Percentiles rank a stretch among this genome's conserved stretches.
These are phyloP conservation scores for Verticillium zaregamsianum DNA, from an alignment of 2,329 filamentous ascomycete genomes.

Conservation along the genomic window DNA sequence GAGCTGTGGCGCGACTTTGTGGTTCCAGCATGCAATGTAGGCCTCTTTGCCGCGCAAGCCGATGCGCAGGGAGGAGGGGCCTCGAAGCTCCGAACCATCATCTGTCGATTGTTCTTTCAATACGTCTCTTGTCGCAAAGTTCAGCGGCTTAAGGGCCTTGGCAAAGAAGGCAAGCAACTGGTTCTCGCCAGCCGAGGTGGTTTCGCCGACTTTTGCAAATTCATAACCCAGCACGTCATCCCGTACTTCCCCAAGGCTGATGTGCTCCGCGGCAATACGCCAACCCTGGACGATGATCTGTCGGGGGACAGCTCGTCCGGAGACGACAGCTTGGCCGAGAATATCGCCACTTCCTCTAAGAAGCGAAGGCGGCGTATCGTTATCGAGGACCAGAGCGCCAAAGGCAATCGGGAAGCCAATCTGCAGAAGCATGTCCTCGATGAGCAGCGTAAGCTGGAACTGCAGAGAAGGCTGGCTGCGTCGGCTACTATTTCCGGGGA, in stretches of 20 bases:
- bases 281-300: background rate
- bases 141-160: conserved; percentile 12
- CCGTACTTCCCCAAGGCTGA: conserved; percentile 8
- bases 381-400: conserved; percentile 41
- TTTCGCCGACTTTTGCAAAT: conserved; percentile 24
- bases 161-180: conserved; percentile 13
- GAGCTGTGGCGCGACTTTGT: conserved; percentile 24
- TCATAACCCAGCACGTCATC: conserved; percentile 15
- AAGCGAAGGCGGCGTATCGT: conserved; percentile 42
- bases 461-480: conserved; percentile 40
- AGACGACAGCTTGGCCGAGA: conserved; percentile 6
- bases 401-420: conserved; percentile 52
- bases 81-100: background rate
- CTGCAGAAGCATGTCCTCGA: conserved; percentile 37
- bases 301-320: conserved; percentile 13
- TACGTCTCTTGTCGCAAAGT: background rate
- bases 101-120: conserved; percentile 10
- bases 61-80: background rate
- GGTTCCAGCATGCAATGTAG: background rate
- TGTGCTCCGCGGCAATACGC: background rate
- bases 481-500: conserved; percentile 38
- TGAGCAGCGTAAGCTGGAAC: conserved; percentile 48
- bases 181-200: conserved; percentile 17
- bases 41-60: conserved; percentile 2
- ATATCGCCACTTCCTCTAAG: conserved; percentile 28